These are phyloP conservation scores for Rhypophila decipiens DNA, from an alignment of 495 filamentous ascomycete species.

Conservation along the genomic window DNA sequence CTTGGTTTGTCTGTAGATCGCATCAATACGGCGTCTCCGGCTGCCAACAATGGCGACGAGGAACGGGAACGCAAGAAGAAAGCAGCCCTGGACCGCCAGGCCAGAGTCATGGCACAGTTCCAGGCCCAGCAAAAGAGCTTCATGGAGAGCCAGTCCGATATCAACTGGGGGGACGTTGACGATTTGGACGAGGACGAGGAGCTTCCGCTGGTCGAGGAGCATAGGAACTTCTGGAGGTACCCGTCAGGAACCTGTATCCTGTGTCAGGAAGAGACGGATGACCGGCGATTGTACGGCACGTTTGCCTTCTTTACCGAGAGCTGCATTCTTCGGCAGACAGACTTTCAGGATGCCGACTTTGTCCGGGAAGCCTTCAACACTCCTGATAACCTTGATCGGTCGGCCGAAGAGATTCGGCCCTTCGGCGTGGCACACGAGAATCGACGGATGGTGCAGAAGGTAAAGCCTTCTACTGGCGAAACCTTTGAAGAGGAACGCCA, in stretches of 20 bases:
- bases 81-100: conserved; percentile 80
- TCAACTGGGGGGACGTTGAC: conserved; percentile 77
- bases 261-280: conserved; percentile 93
- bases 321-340: conserved; percentile 78
- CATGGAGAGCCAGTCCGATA: conserved; percentile 71
- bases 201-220: conserved; percentile 54
- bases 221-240: conserved; percentile 80
- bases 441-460: conserved; percentile 63
- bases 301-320: conserved; percentile 87
- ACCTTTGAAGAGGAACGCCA: conserved; percentile 68
- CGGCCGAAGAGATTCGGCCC: conserved; percentile 73
- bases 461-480: conserved; percentile 63
- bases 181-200: conserved; percentile 62
- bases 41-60: conserved; percentile 51
- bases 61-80: conserved; percentile 82
- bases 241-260: conserved; percentile 92
- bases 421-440: conserved; percentile 90
- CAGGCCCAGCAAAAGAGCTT: conserved; percentile 95
- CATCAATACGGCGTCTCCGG: conserved; percentile 48
- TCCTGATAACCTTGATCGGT: conserved; percentile 73
- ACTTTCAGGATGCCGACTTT: conserved; percentile 72
- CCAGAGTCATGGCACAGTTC: conserved; percentile 92
- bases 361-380: conserved; percentile 74
- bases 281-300: conserved; percentile 81
- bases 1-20: conserved; percentile 46